Evolutionary conservation across 257 asterid genomes (phyloP).

Genomic region (Oldenlandia corymbosa): DNA sequence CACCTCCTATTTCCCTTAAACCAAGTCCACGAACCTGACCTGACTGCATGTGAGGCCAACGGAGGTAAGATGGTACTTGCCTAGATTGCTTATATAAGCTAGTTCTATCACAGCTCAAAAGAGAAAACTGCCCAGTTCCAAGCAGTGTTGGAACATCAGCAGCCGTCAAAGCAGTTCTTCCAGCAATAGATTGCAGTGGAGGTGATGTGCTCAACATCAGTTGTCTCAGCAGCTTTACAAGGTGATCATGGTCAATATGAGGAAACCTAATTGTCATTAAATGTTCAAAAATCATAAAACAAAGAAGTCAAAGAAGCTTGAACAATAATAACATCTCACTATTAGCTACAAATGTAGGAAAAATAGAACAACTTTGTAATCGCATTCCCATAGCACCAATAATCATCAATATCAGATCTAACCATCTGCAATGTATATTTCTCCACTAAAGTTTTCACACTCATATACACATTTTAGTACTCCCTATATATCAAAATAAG

Average conservation of each 20-base stretch:
- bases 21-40: slow-evolving; percentile 93
- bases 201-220: slow-evolving; percentile 59
- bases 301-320: background rate
- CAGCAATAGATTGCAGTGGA: slow-evolving; percentile 48
- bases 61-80: slow-evolving; percentile 55
- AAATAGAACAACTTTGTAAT: background rate
- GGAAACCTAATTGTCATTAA: slow-evolving; percentile 69
- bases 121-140: slow-evolving; percentile 84
- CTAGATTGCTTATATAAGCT: slow-evolving; percentile 46
- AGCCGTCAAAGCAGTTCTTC: slow-evolving; percentile 61
- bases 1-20: slow-evolving; percentile 96
- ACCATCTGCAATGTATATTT: background rate
- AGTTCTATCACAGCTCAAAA: slow-evolving; percentile 58
- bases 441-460: background rate
- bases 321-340: background rate
- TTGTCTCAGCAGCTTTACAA: slow-evolving; percentile 78
- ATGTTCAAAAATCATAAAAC: background rate
- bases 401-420: background rate
- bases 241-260: slow-evolving; percentile 72
- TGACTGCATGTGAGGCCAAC: slow-evolving; percentile 97
- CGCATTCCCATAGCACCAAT: background rate
- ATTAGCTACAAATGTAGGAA: background rate
- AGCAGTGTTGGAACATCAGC: slow-evolving; percentile 92
- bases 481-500: too few relatives aligned
- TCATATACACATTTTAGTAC: background rate